Evolutionary conservation across 2,329 filamentous ascomycete species (phyloP).

Genomic region (Karstenula rhodostoma): DNA sequence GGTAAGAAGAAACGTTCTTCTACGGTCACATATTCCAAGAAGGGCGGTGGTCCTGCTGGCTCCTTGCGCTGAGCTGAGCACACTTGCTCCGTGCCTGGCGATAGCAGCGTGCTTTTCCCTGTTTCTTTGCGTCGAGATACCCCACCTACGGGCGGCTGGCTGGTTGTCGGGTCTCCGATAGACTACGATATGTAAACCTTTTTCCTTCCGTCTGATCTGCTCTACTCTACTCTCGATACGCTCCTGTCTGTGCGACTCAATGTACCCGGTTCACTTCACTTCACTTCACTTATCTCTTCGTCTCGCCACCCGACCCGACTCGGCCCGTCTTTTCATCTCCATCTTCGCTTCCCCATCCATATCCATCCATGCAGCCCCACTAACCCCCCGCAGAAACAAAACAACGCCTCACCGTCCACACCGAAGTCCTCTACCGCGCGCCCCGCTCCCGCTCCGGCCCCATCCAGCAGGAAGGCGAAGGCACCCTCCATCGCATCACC

Average conservation of each 20-base stretch:
- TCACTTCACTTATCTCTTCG: not conserved
- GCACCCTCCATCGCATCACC: conserved; percentile 60
- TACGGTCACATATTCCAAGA: conserved; percentile 26
- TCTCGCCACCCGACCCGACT: no score
- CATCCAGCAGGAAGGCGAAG: conserved; percentile 55
- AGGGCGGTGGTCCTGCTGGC: conserved; percentile 12
- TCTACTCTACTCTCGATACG: not conserved
- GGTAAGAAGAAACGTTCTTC: conserved; percentile 50
- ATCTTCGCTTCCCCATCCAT: no score
- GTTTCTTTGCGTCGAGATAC: conserved; percentile 11
- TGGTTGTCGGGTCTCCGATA: not conserved
- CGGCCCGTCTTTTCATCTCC: no score
- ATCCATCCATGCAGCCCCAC: not conserved
- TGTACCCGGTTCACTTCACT: conserved; percentile 8
- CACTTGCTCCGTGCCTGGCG: not conserved
- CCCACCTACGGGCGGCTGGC: conserved; percentile 4
- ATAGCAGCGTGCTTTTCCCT: not conserved
- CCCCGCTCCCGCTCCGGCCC: conserved; percentile 42
- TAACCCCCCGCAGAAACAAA: conserved; percentile 27
- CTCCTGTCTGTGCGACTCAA: conserved; percentile 9
- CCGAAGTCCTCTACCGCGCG: conserved; percentile 61
- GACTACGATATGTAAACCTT: conserved; percentile 12
- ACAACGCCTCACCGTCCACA: conserved; percentile 50
- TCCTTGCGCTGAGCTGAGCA: conserved; percentile 1
- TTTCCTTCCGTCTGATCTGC: not conserved